phyloP scores from a whole-genome alignment of 2,329 filamentous ascomycete genomes.

The Penicillium sp. region DNA sequence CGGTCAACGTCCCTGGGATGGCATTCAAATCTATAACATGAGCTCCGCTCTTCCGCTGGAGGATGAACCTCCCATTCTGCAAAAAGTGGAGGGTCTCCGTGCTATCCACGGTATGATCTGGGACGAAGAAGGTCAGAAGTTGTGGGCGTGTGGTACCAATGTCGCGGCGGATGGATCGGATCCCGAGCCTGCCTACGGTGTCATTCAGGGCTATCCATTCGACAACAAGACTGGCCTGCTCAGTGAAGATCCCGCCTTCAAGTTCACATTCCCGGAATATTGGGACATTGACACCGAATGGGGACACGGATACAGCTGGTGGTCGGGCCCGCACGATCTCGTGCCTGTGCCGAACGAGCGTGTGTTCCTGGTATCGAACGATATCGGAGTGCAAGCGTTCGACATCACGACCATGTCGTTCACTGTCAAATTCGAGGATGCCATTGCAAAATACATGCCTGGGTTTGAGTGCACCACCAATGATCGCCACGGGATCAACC shows the following conservation, averaged over 20 bases:
- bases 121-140: conserved; percentile 26
- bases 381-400: conserved; percentile 23
- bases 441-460: conserved; percentile 22
- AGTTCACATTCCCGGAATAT: conserved; percentile 15
- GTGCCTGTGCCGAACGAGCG: conserved; percentile 28
- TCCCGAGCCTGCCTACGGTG: conserved; percentile 19
- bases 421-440: conserved; percentile 13
- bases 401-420: conserved; percentile 22
- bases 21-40: conserved; percentile 26
- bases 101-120: conserved; percentile 29
- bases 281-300: conserved; percentile 24
- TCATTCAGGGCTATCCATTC: conserved; percentile 25
- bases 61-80: conserved; percentile 23
- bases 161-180: conserved; percentile 28
- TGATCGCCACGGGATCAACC: conserved; percentile 23
- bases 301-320: conserved; percentile 26
- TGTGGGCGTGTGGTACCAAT: conserved; percentile 27
- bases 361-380: conserved; percentile 25
- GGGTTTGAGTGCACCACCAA: conserved; percentile 26
- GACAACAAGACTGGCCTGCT: conserved; percentile 21
- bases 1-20: conserved; percentile 25
- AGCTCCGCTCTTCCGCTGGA: conserved; percentile 20
- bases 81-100: conserved; percentile 25
- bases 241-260: conserved; percentile 11
- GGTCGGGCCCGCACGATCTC: conserved; percentile 27